These are phyloP conservation scores for Globisporangium barbulae DNA, from an alignment of 352 stramenopile species.

Conservation along the genomic window DNA sequence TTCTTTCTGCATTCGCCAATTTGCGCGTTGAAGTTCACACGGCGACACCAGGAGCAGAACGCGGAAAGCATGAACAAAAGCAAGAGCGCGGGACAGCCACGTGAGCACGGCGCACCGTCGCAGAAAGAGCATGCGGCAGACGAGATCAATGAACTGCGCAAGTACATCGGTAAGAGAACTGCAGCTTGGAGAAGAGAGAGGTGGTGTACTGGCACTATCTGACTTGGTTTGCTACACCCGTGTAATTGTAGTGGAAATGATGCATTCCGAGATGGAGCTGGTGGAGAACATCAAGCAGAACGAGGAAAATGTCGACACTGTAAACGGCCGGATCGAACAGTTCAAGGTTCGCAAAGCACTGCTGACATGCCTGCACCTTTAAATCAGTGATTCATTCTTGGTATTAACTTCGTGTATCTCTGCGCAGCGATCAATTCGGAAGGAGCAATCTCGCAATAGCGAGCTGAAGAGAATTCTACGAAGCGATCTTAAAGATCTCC, in stretches of 20 bases:
- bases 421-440: constrained; percentile 36
- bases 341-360: constrained; percentile 38
- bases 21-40: constrained; percentile 6
- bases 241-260: constrained; percentile 57
- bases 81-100: background rate
- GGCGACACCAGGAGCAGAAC: background rate
- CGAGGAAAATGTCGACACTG: constrained; percentile 42
- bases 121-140: constrained; percentile 17
- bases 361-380: background rate
- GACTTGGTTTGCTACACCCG: background rate
- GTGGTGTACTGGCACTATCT: background rate
- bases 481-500: constrained; percentile 28
- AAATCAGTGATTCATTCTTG: background rate
- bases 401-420: background rate
- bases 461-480: constrained; percentile 25
- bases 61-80: background rate
- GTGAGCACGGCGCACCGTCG: background rate
- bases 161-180: constrained; percentile 47
- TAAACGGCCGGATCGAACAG: constrained; percentile 44
- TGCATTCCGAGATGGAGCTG: constrained; percentile 71
- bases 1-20: constrained; percentile 1
- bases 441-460: constrained; percentile 40
- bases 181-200: background rate
- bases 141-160: constrained; percentile 61
- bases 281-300: constrained; percentile 67